phyloP scores from a whole-genome alignment of 805 yeast genomes.

The Teunomyces aglyptinius region DNA sequence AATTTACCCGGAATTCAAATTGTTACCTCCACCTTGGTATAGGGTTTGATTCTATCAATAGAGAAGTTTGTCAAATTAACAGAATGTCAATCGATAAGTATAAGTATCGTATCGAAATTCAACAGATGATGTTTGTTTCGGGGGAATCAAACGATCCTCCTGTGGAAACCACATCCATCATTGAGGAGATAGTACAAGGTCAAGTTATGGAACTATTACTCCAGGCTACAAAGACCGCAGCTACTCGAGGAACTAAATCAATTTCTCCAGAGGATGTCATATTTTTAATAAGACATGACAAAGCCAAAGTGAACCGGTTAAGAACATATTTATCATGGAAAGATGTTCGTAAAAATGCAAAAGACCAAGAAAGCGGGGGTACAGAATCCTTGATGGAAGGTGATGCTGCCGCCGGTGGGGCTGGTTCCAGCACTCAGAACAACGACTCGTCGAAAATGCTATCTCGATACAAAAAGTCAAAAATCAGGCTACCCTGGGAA shows the following conservation, averaged over 20 bases:
- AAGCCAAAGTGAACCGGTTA: conserved; percentile 87
- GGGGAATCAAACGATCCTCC: conserved; percentile 97
- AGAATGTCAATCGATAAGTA: conserved; percentile 41
- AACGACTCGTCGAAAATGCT: conserved; percentile 43
- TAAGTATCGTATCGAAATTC: conserved; percentile 88
- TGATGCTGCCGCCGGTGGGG: conserved; percentile 46
- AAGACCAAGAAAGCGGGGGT: conserved; percentile 54
- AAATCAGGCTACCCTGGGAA: conserved; percentile 92
- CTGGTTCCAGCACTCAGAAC: conserved; percentile 27
- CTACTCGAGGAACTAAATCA: conserved; percentile 74
- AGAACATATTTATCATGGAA: conserved; percentile 95
- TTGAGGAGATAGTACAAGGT: conserved; percentile 92
- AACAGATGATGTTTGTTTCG: conserved; percentile 96
- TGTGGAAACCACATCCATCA: conserved; percentile 82
- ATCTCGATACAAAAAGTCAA: conserved; percentile 62
- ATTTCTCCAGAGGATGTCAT: conserved; percentile 92
- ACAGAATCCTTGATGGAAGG: conserved; percentile 50
- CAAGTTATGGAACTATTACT: conserved; percentile 85
- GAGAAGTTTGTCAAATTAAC: background rate
- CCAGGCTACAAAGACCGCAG: conserved; percentile 77
- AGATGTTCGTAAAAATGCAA: conserved; percentile 82
- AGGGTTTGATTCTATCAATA: background rate
- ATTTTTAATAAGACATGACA: conserved; percentile 86
- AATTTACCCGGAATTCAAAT: background rate
- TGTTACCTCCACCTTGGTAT: background rate